phyloP scores from a whole-genome alignment of 2,329 filamentous ascomycete species.

The Claviceps monticola region DNA sequence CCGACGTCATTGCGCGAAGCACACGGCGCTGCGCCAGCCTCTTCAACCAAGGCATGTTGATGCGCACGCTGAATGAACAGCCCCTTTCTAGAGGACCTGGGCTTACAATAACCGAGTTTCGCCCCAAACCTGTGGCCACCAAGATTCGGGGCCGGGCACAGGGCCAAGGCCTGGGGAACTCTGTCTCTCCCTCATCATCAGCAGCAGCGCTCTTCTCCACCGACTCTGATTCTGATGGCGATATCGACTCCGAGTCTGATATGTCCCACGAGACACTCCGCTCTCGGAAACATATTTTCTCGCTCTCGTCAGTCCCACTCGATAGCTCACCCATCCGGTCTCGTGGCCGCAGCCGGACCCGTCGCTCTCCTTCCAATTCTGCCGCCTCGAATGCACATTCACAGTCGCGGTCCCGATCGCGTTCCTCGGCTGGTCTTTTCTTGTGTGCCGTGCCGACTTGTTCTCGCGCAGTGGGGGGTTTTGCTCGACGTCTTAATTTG shows the following conservation, averaged over 20 bases:
- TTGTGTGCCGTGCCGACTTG: constrained; percentile 25
- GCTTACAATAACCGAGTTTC: constrained; percentile 16
- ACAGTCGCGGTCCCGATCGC: constrained; percentile 5
- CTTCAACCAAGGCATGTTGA: constrained; percentile 58
- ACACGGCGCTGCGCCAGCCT: constrained; percentile 60
- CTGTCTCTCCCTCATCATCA: constrained; percentile 8
- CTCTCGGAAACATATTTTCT: too few species aligned
- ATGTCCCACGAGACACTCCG: constrained; percentile 10
- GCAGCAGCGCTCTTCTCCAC: constrained; percentile 10
- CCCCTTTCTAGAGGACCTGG: constrained; percentile 12
- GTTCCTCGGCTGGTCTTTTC: constrained; percentile 19
- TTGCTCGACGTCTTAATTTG: constrained; percentile 22
- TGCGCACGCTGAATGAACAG: constrained; percentile 38
- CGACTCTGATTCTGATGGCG: constrained; percentile 2
- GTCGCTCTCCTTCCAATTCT: background rate
- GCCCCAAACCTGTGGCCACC: constrained; percentile 14
- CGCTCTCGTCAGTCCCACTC: background rate
- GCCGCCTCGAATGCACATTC: background rate
- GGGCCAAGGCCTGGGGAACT: too few species aligned
- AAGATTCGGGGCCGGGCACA: too few species aligned
- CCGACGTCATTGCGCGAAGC: constrained; percentile 50
- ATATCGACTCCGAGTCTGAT: constrained; percentile 16
- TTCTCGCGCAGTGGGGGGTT: constrained; percentile 22
- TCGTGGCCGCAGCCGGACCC: background rate
- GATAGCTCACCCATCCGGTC: background rate